Base-by-base conservation (phyloP, 495 filamentous ascomycete genomes). In the Recurvomyces mirabilis region DNA sequence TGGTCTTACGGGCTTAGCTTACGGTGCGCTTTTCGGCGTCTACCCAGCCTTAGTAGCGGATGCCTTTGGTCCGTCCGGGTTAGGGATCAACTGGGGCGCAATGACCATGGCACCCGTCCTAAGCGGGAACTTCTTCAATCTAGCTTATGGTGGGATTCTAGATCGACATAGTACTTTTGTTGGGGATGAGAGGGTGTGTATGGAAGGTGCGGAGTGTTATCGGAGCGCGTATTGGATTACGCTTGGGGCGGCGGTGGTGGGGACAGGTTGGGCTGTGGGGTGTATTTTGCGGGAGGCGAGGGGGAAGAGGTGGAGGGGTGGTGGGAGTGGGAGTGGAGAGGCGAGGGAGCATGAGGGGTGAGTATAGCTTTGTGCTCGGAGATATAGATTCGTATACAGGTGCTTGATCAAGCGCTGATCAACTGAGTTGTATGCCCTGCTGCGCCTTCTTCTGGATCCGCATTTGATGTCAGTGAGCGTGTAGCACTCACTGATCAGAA, bases 21-120 rank as follows among this genome's bases (percentile, higher is more conserved):
- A 98, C 65, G 91, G 91, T 0, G 85, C 94, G 54, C 71, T 96
- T 2, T 96, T 95, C 57, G 91, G 93, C 53, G 87, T 93, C 41
- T 94, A 83, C 65, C 93, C 91, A 7, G 84, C 93, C 0, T 76
- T 98, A 37, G 81, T 87, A 3, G 83, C 88, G 11, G 88, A 96
- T 56, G 78, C 82, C 2, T 98, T 98, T 60, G 91, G 93, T 21
- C 78, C 94, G 28, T 69, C 76, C 47, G 88, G 91, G n/a, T 68
- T 98, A 15, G 56, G 51, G 14, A 49, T 61, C 20, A 68, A 67
- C 62, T 98, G 89, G 86, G 91, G 91, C 24, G 80, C 78, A 52
- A 94, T 98, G 82, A 95, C 83, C 0, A 65, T 96, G 14, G 75
- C 81, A 11, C 87, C 88, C 0, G 81, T 93, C 4, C 65, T 94